Evolutionary conservation across 2,329 filamentous ascomycete genomes (phyloP), one percentile per base, ranked within the genome.

Genomic region (Ceratocystiopsis minuta): DNA sequence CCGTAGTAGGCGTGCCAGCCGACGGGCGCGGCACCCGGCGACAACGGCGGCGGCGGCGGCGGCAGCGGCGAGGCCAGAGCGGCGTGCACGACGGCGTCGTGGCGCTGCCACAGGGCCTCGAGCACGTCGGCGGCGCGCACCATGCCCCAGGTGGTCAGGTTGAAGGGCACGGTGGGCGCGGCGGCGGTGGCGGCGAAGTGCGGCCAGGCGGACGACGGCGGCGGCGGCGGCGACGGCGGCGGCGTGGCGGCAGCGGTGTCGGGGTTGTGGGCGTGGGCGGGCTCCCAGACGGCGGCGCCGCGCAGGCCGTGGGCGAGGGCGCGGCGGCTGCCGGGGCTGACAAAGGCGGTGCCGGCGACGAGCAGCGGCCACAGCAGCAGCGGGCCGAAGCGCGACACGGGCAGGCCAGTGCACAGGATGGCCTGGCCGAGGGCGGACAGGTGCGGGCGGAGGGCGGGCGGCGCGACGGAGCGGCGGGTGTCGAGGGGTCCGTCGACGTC

Each of bases 331-430:
- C 43, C 33, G 1, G 39, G 17, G 38, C 38, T 32, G 6, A 17
- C 38, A 12, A 51, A 16, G 11, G 46, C 40, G 2, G 48, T 45
- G n/a, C 49, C 48, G 16, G 44, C 36, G n/a, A 50, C 40, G 6
- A 48, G 17, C 36, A 50, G 34, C 34, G 49, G 48, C 49, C 48
- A 50, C 16, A 49, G 42, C 39, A 49, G 34, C 28, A 50, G 38
- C 16, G 42, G 37, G 31, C 41, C 37, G 40, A 50, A 50, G 24
- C 43, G 46, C 24, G 49, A 50, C 4, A 39, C 39, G 6, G 43
- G 45, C 0, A 50, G 40, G 35, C 46, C 38, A 15, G 39, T 36
- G 36, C 36, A 41, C 15, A 49, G 35, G 6, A 48, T 40, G n/a
- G 46, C 45, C 31, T 43, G 37, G 43, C 42, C 47, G 33, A 48